phyloP scores from a whole-genome alignment of 2,329 filamentous ascomycete genomes.

The Fusarium goolgardi region DNA sequence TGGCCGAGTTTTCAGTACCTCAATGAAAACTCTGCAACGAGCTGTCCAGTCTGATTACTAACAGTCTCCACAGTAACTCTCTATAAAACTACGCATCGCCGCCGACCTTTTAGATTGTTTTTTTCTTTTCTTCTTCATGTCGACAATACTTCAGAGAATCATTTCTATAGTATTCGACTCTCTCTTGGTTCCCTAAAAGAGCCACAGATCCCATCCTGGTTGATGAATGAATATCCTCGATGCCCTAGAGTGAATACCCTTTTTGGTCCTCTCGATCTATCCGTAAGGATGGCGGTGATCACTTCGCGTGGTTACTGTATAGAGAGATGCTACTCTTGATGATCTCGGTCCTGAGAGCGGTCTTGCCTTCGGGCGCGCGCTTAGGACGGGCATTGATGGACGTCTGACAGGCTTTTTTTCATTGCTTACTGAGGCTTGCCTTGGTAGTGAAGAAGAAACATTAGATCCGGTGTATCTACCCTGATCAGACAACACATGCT shows the following conservation, averaged over 20 bases:
- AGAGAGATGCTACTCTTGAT: conserved; percentile 82
- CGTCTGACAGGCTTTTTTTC: conserved; percentile 84
- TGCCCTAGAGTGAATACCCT: conserved; percentile 56
- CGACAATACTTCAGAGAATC: conserved; percentile 82
- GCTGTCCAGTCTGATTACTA: background rate
- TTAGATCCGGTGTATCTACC: no score
- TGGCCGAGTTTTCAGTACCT: background rate
- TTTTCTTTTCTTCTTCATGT: conserved; percentile 66
- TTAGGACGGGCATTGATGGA: conserved; percentile 86
- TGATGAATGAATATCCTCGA: conserved; percentile 75
- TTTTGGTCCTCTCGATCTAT: conserved; percentile 44
- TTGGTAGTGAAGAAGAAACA: conserved; percentile 66
- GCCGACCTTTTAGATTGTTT: conserved; percentile 51
- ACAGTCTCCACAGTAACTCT: background rate
- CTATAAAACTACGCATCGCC: conserved; percentile 29
- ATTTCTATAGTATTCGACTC: conserved; percentile 98
- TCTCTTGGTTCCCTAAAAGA: conserved; percentile 92
- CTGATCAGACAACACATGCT: no score
- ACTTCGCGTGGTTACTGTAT: conserved; percentile 65
- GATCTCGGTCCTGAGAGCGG: conserved; percentile 84
- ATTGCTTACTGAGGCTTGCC: conserved; percentile 61
- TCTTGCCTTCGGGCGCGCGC: conserved; percentile 80
- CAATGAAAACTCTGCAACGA: background rate
- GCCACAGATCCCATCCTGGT: conserved; percentile 83
- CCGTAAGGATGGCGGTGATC: conserved; percentile 66